Evolutionary conservation across 805 yeast species (phyloP).

Genomic region (Nakazawaea anatomiae): DNA sequence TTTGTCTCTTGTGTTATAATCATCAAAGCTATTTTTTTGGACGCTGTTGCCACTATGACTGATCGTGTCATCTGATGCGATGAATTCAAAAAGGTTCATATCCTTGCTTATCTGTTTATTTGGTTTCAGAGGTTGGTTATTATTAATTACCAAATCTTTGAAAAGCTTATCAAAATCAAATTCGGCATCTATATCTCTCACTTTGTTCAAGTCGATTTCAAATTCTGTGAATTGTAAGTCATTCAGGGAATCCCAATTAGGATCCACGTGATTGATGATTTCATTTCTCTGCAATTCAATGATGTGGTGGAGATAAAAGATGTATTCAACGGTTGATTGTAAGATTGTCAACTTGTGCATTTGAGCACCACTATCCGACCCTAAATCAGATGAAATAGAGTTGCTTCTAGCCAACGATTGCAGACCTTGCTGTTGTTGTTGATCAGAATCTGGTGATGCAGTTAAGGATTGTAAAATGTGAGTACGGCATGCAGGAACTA

Average conservation of each 20-base stretch:
- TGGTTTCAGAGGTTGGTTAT: conserved; percentile 21
- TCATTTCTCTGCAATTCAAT: conserved; percentile 46
- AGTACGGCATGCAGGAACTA: conserved; percentile 74
- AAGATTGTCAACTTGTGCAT: conserved; percentile 78
- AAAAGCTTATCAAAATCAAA: conserved; percentile 41
- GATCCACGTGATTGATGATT: conserved; percentile 22
- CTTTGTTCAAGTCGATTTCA: conserved; percentile 53
- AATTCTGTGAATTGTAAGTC: conserved; percentile 44
- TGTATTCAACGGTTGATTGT: conserved; percentile 79
- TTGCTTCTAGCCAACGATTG: conserved; percentile 16
- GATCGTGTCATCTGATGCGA: neutral
- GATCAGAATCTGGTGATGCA: conserved; percentile 12
- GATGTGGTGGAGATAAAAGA: conserved; percentile 60
- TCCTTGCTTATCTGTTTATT: conserved; percentile 1
- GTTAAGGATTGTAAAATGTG: conserved; percentile 22
- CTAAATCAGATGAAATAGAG: conserved; percentile 1
- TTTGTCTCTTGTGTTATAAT: neutral
- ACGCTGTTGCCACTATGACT: neutral
- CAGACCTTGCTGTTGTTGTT: neutral
- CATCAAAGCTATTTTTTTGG: neutral
- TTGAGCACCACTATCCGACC: neutral
- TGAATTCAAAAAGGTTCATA: neutral
- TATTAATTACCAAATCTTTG: conserved; percentile 21
- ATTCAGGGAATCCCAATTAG: conserved; percentile 26
- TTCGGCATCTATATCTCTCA: conserved; percentile 53